These are phyloP conservation scores for Cystobasidium slooffiae DNA, from an alignment of 1,284 basidiomycete species.

Conservation along the genomic window DNA sequence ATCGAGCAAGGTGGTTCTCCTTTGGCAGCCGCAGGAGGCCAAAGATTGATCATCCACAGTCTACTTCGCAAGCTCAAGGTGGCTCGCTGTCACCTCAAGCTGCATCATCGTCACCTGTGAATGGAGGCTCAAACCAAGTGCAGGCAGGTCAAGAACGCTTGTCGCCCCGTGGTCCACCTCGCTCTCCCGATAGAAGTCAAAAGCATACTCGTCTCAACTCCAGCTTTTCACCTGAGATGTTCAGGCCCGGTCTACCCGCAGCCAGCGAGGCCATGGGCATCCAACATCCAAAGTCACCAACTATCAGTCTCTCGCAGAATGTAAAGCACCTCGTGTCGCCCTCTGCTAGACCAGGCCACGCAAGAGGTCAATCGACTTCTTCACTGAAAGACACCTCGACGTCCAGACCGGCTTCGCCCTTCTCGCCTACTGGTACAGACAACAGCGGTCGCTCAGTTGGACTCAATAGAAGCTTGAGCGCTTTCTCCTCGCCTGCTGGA, in stretches of 20 bases:
- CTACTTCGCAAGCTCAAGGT: background rate
- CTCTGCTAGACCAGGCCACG: slow-evolving; percentile 6
- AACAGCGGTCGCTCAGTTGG: background rate
- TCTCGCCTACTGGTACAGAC: slow-evolving; percentile 10
- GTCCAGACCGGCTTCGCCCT: slow-evolving; percentile 2
- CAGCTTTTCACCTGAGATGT: slow-evolving; percentile 29
- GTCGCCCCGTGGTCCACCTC: background rate
- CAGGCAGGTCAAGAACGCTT: background rate
- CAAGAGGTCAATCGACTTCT: slow-evolving; percentile 10
- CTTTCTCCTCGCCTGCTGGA: slow-evolving; percentile 20
- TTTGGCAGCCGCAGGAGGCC: slow-evolving; percentile 35
- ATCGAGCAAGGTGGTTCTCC: slow-evolving; percentile 32
- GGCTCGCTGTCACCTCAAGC: background rate
- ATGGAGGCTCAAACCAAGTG: background rate
- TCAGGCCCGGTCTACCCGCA: slow-evolving; percentile 19
- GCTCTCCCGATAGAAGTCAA: slow-evolving; percentile 22
- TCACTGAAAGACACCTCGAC: background rate
- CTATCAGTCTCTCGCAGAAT: slow-evolving; percentile 6
- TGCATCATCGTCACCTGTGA: slow-evolving; percentile 17
- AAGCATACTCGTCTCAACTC: slow-evolving; percentile 17
- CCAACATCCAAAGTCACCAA: background rate
- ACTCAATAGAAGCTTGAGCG: slow-evolving; percentile 24
- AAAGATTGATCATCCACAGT: slow-evolving; percentile 5
- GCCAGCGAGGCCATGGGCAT: background rate
- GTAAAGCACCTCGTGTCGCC: slow-evolving; percentile 26